These are phyloP conservation scores for Diplogelasinospora grovesii DNA, from an alignment of 495 filamentous ascomycete species.

Conservation along the genomic window DNA sequence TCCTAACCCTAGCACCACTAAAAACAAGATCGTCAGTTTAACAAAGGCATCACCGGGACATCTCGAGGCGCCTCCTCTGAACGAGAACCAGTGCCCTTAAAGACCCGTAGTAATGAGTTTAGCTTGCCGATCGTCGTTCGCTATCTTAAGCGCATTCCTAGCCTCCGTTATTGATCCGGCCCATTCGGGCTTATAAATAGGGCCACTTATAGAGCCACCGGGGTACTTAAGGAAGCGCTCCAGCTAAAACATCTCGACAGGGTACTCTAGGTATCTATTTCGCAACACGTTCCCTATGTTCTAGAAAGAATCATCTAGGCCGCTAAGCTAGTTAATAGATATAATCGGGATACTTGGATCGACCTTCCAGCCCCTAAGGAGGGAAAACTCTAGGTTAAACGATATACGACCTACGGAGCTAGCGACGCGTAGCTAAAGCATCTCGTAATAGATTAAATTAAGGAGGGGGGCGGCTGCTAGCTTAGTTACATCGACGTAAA, in stretches of 20 bases:
- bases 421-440: constrained; percentile 14
- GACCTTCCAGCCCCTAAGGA: constrained; percentile 15
- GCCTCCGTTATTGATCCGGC: neutral
- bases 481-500: constrained; percentile 5
- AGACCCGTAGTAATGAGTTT: constrained; percentile 14
- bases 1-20: constrained; percentile 25
- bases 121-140: constrained; percentile 12
- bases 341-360: constrained; percentile 13
- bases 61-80: constrained; percentile 32
- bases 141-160: neutral
- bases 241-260: constrained; percentile 32
- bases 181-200: constrained; percentile 13
- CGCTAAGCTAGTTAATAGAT: constrained; percentile 17
- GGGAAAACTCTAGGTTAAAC: constrained; percentile 8
- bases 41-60: constrained; percentile 41
- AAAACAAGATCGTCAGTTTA: constrained; percentile 29
- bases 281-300: constrained; percentile 15
- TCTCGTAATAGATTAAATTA: constrained; percentile 16
- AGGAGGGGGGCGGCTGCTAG: constrained; percentile 18
- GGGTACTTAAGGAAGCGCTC: constrained; percentile 34
- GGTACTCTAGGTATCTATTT: constrained; percentile 12
- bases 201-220: constrained; percentile 26
- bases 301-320: constrained; percentile 18
- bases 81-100: constrained; percentile 27
- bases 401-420: constrained; percentile 13